Evolutionary conservation across 805 yeast genomes (phyloP).

Genomic region (Nakazawaea ambrosiae): DNA sequence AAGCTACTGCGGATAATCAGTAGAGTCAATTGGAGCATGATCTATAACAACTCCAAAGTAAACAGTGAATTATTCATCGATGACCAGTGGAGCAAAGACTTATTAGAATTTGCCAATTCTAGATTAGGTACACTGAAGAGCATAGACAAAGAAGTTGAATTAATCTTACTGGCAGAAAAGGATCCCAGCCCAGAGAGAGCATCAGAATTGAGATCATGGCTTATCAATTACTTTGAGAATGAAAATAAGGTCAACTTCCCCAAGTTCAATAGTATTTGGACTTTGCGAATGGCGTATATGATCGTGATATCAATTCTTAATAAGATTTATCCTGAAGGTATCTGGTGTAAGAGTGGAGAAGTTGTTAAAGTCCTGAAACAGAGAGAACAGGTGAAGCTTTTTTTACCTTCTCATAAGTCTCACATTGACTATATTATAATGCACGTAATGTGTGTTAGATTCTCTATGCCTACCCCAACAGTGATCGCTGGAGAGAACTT

Average conservation of each 20-base stretch:
- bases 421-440: slow-evolving; percentile 56
- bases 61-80: neutral
- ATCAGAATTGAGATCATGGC: slow-evolving; percentile 2
- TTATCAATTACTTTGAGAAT: slow-evolving; percentile 5
- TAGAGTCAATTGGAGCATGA: slow-evolving; percentile 6
- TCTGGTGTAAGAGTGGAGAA: slow-evolving; percentile 5
- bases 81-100: neutral
- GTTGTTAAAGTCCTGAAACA: neutral
- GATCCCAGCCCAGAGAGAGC: neutral
- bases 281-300: slow-evolving; percentile 4
- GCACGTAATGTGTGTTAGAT: slow-evolving; percentile 45
- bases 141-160: slow-evolving; percentile 6
- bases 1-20: slow-evolving; percentile 1
- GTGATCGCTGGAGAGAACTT: slow-evolving; percentile 65
- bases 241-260: slow-evolving; percentile 9
- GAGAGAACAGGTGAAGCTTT: slow-evolving; percentile 18
- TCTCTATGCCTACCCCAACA: slow-evolving; percentile 46
- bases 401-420: slow-evolving; percentile 55
- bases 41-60: neutral
- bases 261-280: slow-evolving; percentile 1
- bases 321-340: slow-evolving; percentile 8
- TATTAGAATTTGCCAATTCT: slow-evolving; percentile 1
- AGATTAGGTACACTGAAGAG: neutral
- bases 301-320: slow-evolving; percentile 5
- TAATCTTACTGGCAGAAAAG: slow-evolving; percentile 2